A percentile compares a stretch with the other conserved stretches of the same genome.
phyloP scores from a whole-genome alignment of 2,329 filamentous ascomycete species.

The Dactylonectria estremocensis region DNA sequence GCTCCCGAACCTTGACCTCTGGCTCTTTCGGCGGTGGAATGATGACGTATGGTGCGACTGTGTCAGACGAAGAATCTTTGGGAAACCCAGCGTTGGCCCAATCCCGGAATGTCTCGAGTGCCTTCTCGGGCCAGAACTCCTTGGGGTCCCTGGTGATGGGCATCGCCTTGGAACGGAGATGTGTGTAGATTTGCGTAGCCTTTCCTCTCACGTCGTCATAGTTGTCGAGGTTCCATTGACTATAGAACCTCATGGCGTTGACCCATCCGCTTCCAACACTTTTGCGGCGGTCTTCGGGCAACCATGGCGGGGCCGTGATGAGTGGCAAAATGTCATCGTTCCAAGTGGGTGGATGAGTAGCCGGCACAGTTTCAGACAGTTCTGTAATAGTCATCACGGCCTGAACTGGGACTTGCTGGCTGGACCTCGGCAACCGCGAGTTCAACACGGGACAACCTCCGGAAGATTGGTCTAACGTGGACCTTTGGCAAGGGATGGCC shows the following conservation, averaged over 20 bases:
- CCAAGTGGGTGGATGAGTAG: conserved; percentile 20
- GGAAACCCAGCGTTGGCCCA: conserved; percentile 28
- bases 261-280: conserved; percentile 8
- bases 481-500: not conserved
- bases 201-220: conserved; percentile 18
- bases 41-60: not conserved
- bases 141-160: conserved; percentile 24
- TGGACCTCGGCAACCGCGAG: no score
- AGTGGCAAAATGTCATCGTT: conserved; percentile 8
- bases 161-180: conserved; percentile 28
- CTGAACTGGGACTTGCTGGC: not conserved
- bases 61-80: not conserved
- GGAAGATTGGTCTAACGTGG: not conserved
- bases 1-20: not conserved
- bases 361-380: not conserved
- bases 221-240: conserved; percentile 9
- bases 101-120: conserved; percentile 20
- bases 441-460: not conserved
- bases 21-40: conserved; percentile 13
- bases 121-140: conserved; percentile 30
- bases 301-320: conserved; percentile 19
- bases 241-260: conserved; percentile 4
- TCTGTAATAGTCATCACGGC: not conserved
- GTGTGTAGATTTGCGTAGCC: conserved; percentile 18
- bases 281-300: not conserved